A percentile compares a stretch with the other conserved stretches of the same genome.
phyloP scores from a whole-genome alignment of 2,329 filamentous ascomycete species.

The Alternaria viburni region DNA sequence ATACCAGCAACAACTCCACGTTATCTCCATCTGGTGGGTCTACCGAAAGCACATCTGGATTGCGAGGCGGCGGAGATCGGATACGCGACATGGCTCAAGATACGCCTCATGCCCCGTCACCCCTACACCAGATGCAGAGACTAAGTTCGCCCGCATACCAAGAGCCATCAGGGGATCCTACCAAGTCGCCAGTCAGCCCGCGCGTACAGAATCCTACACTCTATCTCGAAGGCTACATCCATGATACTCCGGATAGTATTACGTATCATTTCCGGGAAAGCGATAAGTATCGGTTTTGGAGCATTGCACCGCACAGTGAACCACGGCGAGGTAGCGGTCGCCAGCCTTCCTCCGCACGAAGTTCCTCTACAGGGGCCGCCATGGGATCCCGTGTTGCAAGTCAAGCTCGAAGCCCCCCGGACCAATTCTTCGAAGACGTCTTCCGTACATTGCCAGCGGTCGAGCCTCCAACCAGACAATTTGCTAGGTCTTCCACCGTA shows the following conservation, averaged over 20 bases:
- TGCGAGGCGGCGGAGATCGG: slow-evolving; percentile 21
- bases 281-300: neutral
- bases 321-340: slow-evolving; percentile 22
- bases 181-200: neutral
- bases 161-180: neutral
- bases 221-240: slow-evolving; percentile 15
- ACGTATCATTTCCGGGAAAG: slow-evolving; percentile 8
- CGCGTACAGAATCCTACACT: neutral
- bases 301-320: slow-evolving; percentile 25
- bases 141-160: slow-evolving; percentile 15
- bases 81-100: slow-evolving; percentile 11
- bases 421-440: slow-evolving; percentile 17
- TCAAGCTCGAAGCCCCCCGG: neutral
- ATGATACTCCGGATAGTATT: neutral
- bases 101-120: slow-evolving; percentile 17
- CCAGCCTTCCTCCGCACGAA: slow-evolving; percentile 16
- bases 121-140: slow-evolving; percentile 24
- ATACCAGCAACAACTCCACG: neutral
- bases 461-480: neutral
- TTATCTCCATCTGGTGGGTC: slow-evolving; percentile 5
- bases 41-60: slow-evolving; percentile 20
- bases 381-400: slow-evolving; percentile 12
- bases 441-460: slow-evolving; percentile 16
- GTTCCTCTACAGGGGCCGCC: slow-evolving; percentile 33
- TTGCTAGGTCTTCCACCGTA: neutral